Percentiles rank a stretch among this genome's conserved stretches.
These are phyloP conservation scores for Fusarium tanahbumbuense DNA, from an alignment of 2,329 filamentous ascomycete genomes.

Conservation along the genomic window DNA sequence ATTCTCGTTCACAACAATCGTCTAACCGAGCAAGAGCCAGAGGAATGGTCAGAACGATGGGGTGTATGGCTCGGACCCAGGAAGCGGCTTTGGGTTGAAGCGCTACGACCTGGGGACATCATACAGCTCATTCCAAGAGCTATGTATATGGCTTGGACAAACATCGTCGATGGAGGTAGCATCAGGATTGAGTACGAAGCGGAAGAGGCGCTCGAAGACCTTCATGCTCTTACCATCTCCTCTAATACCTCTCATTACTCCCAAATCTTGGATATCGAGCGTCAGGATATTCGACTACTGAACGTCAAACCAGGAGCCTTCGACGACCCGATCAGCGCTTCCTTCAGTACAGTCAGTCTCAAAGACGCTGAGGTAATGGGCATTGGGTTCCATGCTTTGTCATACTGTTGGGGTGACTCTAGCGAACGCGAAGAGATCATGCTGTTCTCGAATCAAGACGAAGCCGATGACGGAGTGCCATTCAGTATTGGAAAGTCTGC, in stretches of 20 bases:
- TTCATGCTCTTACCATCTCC: background rate
- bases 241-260: constrained; percentile 14
- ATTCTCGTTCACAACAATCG: constrained; percentile 26
- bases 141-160: constrained; percentile 35
- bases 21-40: constrained; percentile 5
- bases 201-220: accelerated
- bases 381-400: constrained; percentile 18
- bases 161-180: constrained; percentile 22
- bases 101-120: constrained; percentile 14
- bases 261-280: background rate
- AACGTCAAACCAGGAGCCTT: constrained; percentile 19
- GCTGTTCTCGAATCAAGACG: background rate
- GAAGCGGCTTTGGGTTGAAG: constrained; percentile 24
- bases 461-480: accelerated
- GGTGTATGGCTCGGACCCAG: constrained; percentile 9
- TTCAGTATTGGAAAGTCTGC: constrained; percentile 29
- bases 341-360: constrained; percentile 11
- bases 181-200: constrained; percentile 34
- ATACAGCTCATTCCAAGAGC: constrained; percentile 35
- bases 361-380: background rate
- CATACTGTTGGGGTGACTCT: constrained; percentile 34
- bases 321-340: constrained; percentile 12
- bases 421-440: constrained; percentile 11
- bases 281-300: constrained; percentile 21
- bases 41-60: constrained; percentile 5